Conservation (phyloP, 1,139 yeast species). For the Lodderomyces beijingensis region DNA sequence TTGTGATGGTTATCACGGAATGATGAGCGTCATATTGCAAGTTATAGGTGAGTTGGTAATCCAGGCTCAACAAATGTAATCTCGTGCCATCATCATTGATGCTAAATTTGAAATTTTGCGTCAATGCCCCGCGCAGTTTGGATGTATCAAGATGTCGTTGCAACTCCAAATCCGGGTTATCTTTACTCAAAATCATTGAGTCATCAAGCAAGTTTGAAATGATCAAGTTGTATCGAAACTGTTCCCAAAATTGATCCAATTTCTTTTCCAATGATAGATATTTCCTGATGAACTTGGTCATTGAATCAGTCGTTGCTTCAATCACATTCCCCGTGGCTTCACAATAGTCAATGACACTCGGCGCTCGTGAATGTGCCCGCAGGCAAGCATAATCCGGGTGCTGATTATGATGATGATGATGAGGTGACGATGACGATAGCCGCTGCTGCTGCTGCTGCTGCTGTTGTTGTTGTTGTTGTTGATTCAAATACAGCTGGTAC, state of each 20-base stretch:
- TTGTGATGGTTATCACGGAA: conserved; percentile 17
- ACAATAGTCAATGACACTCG: conserved; percentile 7
- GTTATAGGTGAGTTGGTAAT: conserved; percentile 12
- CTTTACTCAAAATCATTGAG: conserved; percentile 41
- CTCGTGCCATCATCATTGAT: conserved; percentile 16
- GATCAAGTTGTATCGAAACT: conserved; percentile 38
- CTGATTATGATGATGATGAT: not conserved
- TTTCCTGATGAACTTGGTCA: conserved; percentile 24
- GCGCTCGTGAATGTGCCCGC: conserved; percentile 1
- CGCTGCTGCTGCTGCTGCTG: not conserved
- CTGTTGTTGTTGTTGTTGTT: conserved; percentile 1
- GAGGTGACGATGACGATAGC: not conserved
- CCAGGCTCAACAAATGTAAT: conserved; percentile 13
- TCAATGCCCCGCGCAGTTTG: conserved; percentile 19
- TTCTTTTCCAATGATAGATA: conserved; percentile 21
- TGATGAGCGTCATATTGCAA: conserved; percentile 10
- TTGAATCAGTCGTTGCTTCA: conserved; percentile 19
- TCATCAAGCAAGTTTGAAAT: conserved; percentile 41
- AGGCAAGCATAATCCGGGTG: conserved; percentile 2
- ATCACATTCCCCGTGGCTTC: conserved; percentile 7
- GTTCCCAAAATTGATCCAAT: conserved; percentile 33
- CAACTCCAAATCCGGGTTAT: conserved; percentile 26
- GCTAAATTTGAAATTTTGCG: conserved; percentile 8
- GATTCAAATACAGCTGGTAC: not conserved
- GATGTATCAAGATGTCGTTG: conserved; percentile 4